A percentile compares a stretch with the other conserved stretches of the same genome.
phyloP scores from a whole-genome alignment of 805 yeast genomes.

The Candida vaughaniae region DNA sequence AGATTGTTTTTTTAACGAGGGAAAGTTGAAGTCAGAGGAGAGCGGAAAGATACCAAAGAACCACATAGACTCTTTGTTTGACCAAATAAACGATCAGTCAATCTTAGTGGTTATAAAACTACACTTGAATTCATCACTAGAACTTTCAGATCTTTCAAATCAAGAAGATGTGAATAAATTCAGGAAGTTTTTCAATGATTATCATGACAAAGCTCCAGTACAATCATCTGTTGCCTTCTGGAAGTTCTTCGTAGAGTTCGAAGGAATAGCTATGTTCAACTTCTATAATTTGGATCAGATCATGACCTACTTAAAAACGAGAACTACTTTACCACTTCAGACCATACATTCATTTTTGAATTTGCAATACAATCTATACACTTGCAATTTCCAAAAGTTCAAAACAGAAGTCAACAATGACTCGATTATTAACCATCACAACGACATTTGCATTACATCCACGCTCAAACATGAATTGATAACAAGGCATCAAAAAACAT shows the following conservation, averaged over 20 bases:
- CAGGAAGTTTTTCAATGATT: constrained; percentile 26
- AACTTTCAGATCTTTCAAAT: constrained; percentile 24
- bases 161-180: constrained; percentile 11
- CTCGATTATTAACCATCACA: constrained; percentile 15
- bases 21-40: constrained; percentile 5
- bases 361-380: constrained; percentile 18
- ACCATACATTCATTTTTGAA: constrained; percentile 39
- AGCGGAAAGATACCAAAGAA: neutral
- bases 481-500: constrained; percentile 12
- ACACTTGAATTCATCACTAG: constrained; percentile 26
- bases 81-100: constrained; percentile 39
- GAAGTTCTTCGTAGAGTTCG: constrained; percentile 56
- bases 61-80: constrained; percentile 5
- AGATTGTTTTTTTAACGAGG: constrained; percentile 6
- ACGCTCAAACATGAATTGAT: constrained; percentile 24
- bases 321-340: constrained; percentile 48
- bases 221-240: constrained; percentile 51
- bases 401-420: constrained; percentile 12
- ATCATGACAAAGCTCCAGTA: constrained; percentile 28
- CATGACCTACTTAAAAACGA: constrained; percentile 42
- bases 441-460: constrained; percentile 26
- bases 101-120: constrained; percentile 37
- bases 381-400: constrained; percentile 15
- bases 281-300: constrained; percentile 44
- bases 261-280: constrained; percentile 42